phyloP scores from a whole-genome alignment of 495 filamentous ascomycete species.

The Cairneyella variabilis region DNA sequence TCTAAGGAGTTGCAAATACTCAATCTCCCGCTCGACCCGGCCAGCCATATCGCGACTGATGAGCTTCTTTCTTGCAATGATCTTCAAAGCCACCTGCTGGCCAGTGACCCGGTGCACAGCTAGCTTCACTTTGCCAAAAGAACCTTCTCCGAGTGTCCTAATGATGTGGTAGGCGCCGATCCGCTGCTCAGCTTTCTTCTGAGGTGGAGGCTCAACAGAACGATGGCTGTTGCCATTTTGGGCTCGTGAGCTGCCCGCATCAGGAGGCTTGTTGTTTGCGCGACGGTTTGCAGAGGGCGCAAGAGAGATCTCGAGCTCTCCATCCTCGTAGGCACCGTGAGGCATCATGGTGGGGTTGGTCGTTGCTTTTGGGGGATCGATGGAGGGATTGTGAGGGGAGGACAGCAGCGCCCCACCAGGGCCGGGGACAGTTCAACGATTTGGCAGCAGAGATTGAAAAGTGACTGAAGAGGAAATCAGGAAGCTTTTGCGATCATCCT shows the following conservation, averaged over 20 bases:
- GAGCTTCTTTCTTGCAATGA: slow-evolving; percentile 92
- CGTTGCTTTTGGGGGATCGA: slow-evolving; percentile 10
- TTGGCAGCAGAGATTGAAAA: background rate
- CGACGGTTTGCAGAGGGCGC: slow-evolving; percentile 60
- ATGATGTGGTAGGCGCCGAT: slow-evolving; percentile 88
- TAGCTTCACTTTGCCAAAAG: slow-evolving; percentile 97
- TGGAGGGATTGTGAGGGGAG: slow-evolving; percentile 2
- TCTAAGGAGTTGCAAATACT: slow-evolving; percentile 90
- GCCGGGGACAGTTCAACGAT: background rate
- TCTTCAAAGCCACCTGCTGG: slow-evolving; percentile 94
- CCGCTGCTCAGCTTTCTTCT: slow-evolving; percentile 62
- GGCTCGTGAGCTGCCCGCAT: slow-evolving; percentile 21
- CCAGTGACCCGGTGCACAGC: slow-evolving; percentile 85
- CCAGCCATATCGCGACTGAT: slow-evolving; percentile 96
- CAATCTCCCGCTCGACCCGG: slow-evolving; percentile 94
- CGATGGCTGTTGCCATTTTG: slow-evolving; percentile 30
- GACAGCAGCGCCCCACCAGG: slow-evolving; percentile 18
- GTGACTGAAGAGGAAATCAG: background rate
- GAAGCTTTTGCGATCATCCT: slow-evolving; percentile 5
- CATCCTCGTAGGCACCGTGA: slow-evolving; percentile 66
- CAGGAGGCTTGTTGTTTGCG: slow-evolving; percentile 29
- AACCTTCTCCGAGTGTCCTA: slow-evolving; percentile 90
- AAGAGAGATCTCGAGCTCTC: slow-evolving; percentile 87
- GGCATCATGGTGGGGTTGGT: slow-evolving; percentile 41
- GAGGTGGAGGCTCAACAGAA: slow-evolving; percentile 26